Evolutionary conservation across 2,329 filamentous ascomycete genomes (phyloP), one percentile per base, ranked within the genome.

Genomic region (Ophiostoma ips): DNA sequence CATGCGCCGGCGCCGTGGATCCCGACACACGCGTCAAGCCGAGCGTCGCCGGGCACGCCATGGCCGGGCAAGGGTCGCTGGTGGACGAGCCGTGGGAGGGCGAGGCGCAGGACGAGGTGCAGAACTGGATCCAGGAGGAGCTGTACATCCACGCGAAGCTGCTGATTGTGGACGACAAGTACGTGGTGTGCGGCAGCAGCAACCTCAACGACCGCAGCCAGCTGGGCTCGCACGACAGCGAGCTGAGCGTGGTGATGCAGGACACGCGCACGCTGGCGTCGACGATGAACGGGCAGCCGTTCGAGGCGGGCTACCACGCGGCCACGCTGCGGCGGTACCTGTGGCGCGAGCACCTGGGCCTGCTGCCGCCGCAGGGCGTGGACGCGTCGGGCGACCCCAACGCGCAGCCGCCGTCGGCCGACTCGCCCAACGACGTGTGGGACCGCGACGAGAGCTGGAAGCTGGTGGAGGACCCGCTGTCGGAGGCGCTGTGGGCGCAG

Each of bases 111-210:
- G 76, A 77, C 1, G 92, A 96, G 64, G 83, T 88, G 51, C 76
- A 83, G 49, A 87, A 94, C 62, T 94, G 92, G 71, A 83, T 96
- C 52, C 90, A 95, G 62, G 92, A 98, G 63, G 90, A 98, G 64
- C 76, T 96, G 2, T 98, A 98, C 63, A 83, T 96, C 45, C 92
- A 98, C 64, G 84, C 81, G 28, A 98, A 96, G 68, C 73, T 95
- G 34, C 75, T 92, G 57, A 90, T 95, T 57, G 84, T 83, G 1
- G 89, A 96, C 61, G 90, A 96, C 63, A 79, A 81, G 49, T 75
- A 87, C 45, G 87, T 85, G 2, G 79, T 95, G 49, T 92, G 87
- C 61, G 87, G 87, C 16, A 88, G 83, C 24, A 87, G 85, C 55
- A 96, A 95, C 65, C 73, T 95, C 59, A 96, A 95, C 63, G 90